Percentiles rank a stretch among this genome's conserved stretches.
Evolutionary conservation across 768 basidiomycete genomes (phyloP).

Genomic region (Mycena alexandri): DNA sequence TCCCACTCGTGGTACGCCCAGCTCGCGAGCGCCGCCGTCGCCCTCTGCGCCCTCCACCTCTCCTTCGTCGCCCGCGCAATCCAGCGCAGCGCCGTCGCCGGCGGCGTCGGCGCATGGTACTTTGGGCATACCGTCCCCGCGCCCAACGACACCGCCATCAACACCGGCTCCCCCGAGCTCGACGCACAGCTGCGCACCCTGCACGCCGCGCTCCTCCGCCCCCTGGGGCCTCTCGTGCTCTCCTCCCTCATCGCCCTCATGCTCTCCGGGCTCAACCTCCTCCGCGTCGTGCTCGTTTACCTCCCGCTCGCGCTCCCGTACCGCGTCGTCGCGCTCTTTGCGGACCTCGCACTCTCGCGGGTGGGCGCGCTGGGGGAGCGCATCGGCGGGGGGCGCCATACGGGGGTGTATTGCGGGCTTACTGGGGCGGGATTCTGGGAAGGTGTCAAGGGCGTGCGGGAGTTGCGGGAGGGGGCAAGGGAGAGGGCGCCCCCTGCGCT

Average conservation of each 20-base stretch:
- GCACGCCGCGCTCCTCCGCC: conserved; percentile 81
- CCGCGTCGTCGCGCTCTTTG: conserved; percentile 47
- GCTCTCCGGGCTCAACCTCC: conserved; percentile 6
- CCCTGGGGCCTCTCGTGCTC: conserved; percentile 84
- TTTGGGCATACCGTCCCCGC: conserved; percentile 53
- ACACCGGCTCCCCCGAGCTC: conserved; percentile 65
- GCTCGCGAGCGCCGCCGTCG: conserved; percentile 80
- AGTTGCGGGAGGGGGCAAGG: conserved; percentile 39
- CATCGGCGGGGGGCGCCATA: conserved; percentile 39
- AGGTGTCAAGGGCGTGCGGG: conserved; percentile 51
- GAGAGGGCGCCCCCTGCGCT: conserved; percentile 48
- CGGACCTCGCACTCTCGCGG: conserved; percentile 27
- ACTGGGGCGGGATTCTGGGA: conserved; percentile 65
- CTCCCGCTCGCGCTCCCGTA: conserved; percentile 64
- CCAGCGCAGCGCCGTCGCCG: conserved; percentile 80
- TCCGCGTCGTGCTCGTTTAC: conserved; percentile 15
- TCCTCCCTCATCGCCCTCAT: conserved; percentile 80
- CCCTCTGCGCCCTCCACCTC: conserved; percentile 93
- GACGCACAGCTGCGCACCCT: conserved; percentile 69
- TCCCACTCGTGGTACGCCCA: conserved; percentile 84
- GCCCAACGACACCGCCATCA: background rate
- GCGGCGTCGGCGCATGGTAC: conserved; percentile 94
- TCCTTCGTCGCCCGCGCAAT: conserved; percentile 77
- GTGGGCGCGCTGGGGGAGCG: conserved; percentile 34
- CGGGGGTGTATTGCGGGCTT: conserved; percentile 68